These are phyloP conservation scores for Austroboletus rostrupii DNA, from an alignment of 1,284 basidiomycete species.

Conservation along the genomic window DNA sequence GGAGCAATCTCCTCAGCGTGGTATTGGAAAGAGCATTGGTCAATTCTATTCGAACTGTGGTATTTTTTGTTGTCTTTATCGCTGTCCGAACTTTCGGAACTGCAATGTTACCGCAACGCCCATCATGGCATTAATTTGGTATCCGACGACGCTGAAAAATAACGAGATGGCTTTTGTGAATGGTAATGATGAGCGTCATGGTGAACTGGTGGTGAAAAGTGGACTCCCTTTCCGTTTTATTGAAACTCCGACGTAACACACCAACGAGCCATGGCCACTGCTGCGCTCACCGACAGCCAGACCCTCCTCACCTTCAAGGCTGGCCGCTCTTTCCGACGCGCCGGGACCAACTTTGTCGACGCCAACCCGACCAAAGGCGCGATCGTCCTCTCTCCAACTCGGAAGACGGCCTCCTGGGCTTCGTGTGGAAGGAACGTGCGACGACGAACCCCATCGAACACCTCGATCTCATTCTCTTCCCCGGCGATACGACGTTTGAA, in stretches of 20 bases:
- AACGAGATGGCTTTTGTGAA: no score
- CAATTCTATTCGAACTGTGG: no score
- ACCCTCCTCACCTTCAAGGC: constrained; percentile 76
- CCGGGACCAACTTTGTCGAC: constrained; percentile 63
- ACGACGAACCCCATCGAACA: constrained; percentile 66
- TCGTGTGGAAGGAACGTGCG: constrained; percentile 70
- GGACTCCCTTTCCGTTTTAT: no score
- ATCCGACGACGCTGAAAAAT: no score
- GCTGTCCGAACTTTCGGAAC: no score
- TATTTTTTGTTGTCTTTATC: no score
- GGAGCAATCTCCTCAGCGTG: no score
- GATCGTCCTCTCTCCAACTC: constrained; percentile 61
- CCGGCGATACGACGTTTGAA: constrained; percentile 71
- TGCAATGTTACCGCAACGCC: no score
- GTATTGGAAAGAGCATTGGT: no score
- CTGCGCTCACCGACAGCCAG: constrained; percentile 24
- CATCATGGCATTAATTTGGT: no score
- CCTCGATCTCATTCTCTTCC: constrained; percentile 63
- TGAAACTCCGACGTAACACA: constrained; percentile 23
- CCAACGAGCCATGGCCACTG: constrained; percentile 19
- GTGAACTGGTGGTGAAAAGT: no score
- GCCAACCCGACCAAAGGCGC: constrained; percentile 67
- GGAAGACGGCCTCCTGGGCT: constrained; percentile 73
- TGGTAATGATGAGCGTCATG: no score
- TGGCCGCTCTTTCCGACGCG: constrained; percentile 66